Base-by-base conservation (phyloP, 352 stramenopile species). In the Globisporangium recalcitrans region DNA sequence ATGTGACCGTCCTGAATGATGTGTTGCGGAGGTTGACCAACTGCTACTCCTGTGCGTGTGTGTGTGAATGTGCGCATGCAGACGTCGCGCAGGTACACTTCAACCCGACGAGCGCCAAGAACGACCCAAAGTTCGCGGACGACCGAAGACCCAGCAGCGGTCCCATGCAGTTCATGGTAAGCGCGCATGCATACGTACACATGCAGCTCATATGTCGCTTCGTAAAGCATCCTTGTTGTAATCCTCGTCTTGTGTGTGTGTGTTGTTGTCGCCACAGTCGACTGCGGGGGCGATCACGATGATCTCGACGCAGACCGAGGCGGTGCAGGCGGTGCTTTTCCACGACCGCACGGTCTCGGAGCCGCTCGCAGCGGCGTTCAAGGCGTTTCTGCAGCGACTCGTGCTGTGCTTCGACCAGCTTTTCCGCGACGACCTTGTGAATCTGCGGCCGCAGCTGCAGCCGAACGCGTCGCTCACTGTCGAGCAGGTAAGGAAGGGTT, bases 61-160 rank as follows among this genome's bases (percentile, higher is more conserved):
- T 36, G 7, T 54, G 14, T 27, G 0, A 2, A 31, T 31, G 27
- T 6, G 5, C 27, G 5, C 5, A 31, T 27, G 31, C 55, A 91
- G 84, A 88, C 49, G 70, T 91, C 26, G 79, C 90, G 26, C 77
- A 88, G 42, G 73, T 84, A 44, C 82, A 88, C 47, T 93, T 88
- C 56, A 81, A 88, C 52, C 69, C 71, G 2, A 69, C 72, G 26
- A 53, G 26, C 3, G n/a, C 54, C 53, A 61, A 44, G 31, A 65
- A 52, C 54, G 60, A 66, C 31, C 60, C 60, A 26, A 66, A 66
- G 52, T 57, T 66, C 21, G 56, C 49, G 3, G 62, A 68, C 31
- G 54, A 68, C 40, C 62, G 54, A 19, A 54, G 62, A 13, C 54
- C 62, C 13, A 60, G 46, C 49, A 62, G 56, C 36, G 56, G 54